Base-by-base conservation (phyloP, 805 yeast species). In the Kodamaea nitidulidarum region DNA sequence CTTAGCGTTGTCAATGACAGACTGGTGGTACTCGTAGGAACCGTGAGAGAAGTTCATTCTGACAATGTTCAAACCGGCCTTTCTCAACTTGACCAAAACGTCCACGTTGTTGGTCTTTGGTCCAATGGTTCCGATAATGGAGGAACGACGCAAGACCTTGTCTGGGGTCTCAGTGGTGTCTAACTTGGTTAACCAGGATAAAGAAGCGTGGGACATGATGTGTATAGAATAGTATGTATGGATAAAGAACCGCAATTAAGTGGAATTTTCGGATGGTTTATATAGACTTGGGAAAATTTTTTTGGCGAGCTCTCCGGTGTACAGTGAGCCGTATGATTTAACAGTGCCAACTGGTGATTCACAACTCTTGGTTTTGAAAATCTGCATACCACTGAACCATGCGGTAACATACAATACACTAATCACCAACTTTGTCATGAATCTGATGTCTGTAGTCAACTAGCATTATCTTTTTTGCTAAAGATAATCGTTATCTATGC, bases 21-120 rank as follows among this genome's bases (percentile, higher is more conserved):
- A 73, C 73, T 90, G 96, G 72, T 93, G 98, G 81, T 93, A 93
- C 59, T 90, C 97, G 73, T 93, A 82, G 38, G 96, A 79, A 58
- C 98, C 98, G 75, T 93, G 98, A 52, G 96, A 87, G 75, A 93
- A 93, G 83, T 93, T 93, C 97, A 93, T 88, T 67, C 98, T 85
- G 40, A 88, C 98, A 63, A 93, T 87, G 80, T 91, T 93, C 56
- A 93, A 78, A 63, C 98, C 98, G 47, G 97, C 96, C 71, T 88
- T 86, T 77, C 98, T 84, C 62, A 93, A 78, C 64, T 80, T 77
- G 56, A 81, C 87, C 60, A 93, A 71, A 52, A 77, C 75, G 62
- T 90, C 96, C 51, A 83, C 90, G 55, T 73, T 67, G 80, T 93
- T 93, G 70, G 98, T 87, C 75, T 88, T 88, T 61, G 98, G 98